Evolutionary conservation across 106 monocot species (phyloP).

Genomic region (Dendrobium huoshanense): DNA sequence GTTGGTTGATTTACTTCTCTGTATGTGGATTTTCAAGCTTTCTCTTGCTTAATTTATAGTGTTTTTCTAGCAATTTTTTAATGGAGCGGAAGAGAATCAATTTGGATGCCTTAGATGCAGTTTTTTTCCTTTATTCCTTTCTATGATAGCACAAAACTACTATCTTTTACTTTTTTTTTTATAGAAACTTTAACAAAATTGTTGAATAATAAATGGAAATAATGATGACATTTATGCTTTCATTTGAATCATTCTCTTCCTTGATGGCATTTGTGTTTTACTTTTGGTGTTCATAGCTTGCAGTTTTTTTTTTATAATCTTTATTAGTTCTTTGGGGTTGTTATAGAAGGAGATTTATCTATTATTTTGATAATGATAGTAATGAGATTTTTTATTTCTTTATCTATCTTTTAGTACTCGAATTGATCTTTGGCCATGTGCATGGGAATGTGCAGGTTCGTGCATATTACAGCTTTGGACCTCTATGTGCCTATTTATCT

Average conservation of each 20-base stretch:
- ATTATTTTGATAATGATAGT: not conserved
- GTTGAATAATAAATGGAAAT: not conserved
- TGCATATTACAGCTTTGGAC: conserved; percentile 67
- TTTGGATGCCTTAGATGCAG: not conserved
- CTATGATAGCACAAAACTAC: not conserved
- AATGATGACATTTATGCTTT: not conserved
- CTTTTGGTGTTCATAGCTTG: not conserved
- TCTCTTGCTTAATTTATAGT: not conserved
- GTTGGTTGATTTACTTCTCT: not conserved
- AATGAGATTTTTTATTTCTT: too few relatives aligned
- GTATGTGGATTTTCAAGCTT: not conserved
- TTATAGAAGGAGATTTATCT: not conserved
- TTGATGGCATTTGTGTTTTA: not conserved
- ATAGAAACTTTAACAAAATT: too few relatives aligned
- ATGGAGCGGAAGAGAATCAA: not conserved
- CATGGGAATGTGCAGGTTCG: conserved; percentile 45
- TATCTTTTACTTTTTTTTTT: not conserved
- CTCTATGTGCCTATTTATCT: conserved; percentile 53
- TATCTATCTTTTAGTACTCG: not conserved
- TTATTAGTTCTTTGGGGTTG: not conserved
- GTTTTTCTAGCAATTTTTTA: too few relatives aligned
- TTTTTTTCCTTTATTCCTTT: not conserved
- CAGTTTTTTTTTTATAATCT: too few relatives aligned
- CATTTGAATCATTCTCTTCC: not conserved
- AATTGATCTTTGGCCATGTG: not conserved